Percentiles rank a stretch among this genome's conserved stretches.
These are phyloP conservation scores for Oropetium thomaeum DNA, from an alignment of 176 grass and related monocot genomes.

Conservation along the genomic window DNA sequence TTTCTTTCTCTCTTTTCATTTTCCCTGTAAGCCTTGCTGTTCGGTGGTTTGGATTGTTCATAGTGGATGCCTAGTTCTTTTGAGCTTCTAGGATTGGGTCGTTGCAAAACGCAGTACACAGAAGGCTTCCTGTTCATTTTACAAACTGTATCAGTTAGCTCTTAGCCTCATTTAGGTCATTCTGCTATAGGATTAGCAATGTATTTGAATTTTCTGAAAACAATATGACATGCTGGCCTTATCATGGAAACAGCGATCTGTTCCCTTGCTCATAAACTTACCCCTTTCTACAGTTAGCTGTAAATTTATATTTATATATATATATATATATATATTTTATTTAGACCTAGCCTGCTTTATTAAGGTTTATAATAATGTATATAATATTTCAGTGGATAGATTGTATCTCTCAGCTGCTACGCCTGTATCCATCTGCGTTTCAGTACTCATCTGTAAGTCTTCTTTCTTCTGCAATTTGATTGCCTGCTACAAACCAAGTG, in stretches of 20 bases:
- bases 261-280: neutral
- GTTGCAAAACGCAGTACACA: slow-evolving; percentile 4
- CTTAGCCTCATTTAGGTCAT: neutral
- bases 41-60: slow-evolving; percentile 21
- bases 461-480: slow-evolving; percentile 28
- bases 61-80: neutral
- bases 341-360: slow-evolving; percentile 12
- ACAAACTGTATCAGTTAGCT: neutral
- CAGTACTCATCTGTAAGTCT: slow-evolving; percentile 94
- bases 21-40: neutral
- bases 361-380: neutral
- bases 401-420: slow-evolving; percentile 85
- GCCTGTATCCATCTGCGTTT: slow-evolving; percentile 91
- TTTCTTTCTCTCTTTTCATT: neutral
- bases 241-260: neutral
- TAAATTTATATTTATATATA: slow-evolving; percentile 1
- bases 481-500: neutral
- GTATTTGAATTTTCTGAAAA: neutral
- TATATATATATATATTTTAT: slow-evolving; percentile 11
- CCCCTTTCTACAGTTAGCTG: neutral
- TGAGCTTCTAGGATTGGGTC: slow-evolving; percentile 2
- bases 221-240: slow-evolving; percentile 1
- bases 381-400: slow-evolving; percentile 88
- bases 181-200: neutral
- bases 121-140: slow-evolving; percentile 10